Percentiles rank a stretch among this genome's conserved stretches.
Conservation (phyloP, 352 stramenopile genomes). For the Globisporangium nodosum region DNA sequence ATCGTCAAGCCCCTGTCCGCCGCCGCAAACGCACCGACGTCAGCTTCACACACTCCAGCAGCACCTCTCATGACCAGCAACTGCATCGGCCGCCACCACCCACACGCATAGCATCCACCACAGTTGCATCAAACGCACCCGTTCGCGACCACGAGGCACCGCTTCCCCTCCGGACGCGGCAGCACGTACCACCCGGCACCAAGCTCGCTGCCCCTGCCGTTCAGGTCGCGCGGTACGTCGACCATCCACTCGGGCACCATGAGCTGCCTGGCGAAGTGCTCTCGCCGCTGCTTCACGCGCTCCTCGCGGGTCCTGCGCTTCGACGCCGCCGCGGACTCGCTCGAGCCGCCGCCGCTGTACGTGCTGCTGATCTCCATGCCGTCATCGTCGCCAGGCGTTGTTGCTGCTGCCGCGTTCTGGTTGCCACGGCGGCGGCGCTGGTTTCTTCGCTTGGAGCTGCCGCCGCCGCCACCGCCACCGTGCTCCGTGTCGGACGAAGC, state of each 20-base stretch:
- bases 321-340: conserved; percentile 1
- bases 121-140: conserved; percentile 30
- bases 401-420: conserved; percentile 1
- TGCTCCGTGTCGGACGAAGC: conserved; percentile 21
- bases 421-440: neutral
- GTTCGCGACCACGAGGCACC: conserved; percentile 84
- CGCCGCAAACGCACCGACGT: neutral
- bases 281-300: conserved; percentile 58
- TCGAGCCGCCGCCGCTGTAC: neutral
- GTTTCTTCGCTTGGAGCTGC: conserved; percentile 3
- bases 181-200: conserved; percentile 89
- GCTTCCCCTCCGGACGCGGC: conserved; percentile 88
- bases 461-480: neutral
- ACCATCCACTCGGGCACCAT: conserved; percentile 90
- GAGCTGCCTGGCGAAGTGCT: conserved; percentile 79
- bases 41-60: neutral
- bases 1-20: conserved; percentile 62
- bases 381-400: conserved; percentile 6
- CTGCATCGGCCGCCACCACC: neutral
- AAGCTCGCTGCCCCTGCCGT: conserved; percentile 59
- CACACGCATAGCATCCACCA: neutral
- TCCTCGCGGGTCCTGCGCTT: conserved; percentile 76
- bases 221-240: conserved; percentile 77
- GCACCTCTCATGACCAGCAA: neutral
- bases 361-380: conserved; percentile 24